A percentile compares a stretch with the other conserved stretches of the same genome.
Evolutionary conservation across 257 asterid species (phyloP).

Genomic region (Solanum arcanum): DNA sequence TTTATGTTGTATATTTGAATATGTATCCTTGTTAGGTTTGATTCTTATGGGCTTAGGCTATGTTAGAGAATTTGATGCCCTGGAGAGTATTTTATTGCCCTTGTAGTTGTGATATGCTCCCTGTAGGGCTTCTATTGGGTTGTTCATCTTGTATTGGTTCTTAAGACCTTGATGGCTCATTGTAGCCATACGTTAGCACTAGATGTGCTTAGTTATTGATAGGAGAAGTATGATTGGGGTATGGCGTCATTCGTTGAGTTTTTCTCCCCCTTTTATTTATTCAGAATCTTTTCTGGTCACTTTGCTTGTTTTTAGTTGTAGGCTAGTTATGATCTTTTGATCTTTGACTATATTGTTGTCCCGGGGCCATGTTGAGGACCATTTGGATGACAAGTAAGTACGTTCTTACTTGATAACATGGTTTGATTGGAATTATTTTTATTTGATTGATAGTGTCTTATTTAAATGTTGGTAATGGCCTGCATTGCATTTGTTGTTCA

Average conservation of each 20-base stretch:
- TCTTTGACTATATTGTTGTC: background rate
- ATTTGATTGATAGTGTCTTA: background rate
- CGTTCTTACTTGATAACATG: background rate
- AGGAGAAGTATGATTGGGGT: background rate
- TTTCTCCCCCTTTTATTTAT: no score
- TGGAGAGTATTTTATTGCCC: background rate
- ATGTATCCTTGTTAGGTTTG: background rate
- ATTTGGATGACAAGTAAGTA: background rate
- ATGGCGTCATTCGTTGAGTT: no score
- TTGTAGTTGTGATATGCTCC: background rate
- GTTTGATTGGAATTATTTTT: background rate
- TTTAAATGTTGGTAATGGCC: background rate
- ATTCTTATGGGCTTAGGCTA: background rate
- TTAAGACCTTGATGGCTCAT: background rate
- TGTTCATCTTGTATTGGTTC: background rate
- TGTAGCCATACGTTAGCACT: background rate
- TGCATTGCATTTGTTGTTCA: background rate
- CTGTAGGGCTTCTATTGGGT: background rate
- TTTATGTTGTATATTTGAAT: no score
- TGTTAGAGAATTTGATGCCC: background rate
- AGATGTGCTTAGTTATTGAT: background rate
- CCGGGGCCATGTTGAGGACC: background rate
- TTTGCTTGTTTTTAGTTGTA: background rate
- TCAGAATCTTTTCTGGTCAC: background rate
- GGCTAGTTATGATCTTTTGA: background rate